These are phyloP conservation scores for Auricularia sp. DNA, from an alignment of 768 basidiomycete genomes.

Conservation along the genomic window DNA sequence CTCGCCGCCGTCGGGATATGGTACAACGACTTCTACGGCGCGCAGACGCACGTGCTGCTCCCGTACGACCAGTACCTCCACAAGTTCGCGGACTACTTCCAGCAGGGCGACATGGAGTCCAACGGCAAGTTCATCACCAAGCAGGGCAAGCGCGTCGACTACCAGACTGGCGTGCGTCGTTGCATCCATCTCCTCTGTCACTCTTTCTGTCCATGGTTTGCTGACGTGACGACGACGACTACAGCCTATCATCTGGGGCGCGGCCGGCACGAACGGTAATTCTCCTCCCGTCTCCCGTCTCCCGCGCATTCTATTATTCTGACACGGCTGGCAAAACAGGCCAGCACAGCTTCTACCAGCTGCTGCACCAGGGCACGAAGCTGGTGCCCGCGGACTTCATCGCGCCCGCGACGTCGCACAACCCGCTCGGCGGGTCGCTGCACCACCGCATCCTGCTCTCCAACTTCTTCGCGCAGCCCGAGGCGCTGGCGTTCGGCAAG, in stretches of 20 bases:
- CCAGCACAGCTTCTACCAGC: constrained; percentile 99
- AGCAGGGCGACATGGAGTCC: constrained; percentile 99
- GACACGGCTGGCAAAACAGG: constrained; percentile 17
- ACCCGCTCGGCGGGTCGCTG: constrained; percentile 76
- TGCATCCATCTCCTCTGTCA: not conserved
- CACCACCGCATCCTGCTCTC: constrained; percentile 96
- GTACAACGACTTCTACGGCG: constrained; percentile 98
- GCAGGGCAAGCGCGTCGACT: constrained; percentile 81
- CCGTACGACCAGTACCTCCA: constrained; percentile 99
- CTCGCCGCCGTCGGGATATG: constrained; percentile 86
- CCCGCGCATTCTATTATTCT: too few species aligned
- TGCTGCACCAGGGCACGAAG: constrained; percentile 90
- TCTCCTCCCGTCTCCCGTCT: too few species aligned
- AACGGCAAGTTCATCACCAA: constrained; percentile 98
- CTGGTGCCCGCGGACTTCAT: constrained; percentile 87
- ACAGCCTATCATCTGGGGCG: constrained; percentile 98
- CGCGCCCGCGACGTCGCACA: constrained; percentile 80
- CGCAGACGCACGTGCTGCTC: constrained; percentile 90
- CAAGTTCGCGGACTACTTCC: constrained; percentile 99
- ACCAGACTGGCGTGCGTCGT: constrained; percentile 82
- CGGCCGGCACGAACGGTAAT: constrained; percentile 80
- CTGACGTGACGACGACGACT: not conserved
- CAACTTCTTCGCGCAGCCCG: constrained; percentile 98
- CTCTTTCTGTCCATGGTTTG: not conserved
- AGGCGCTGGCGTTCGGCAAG: constrained; percentile 97